Evolutionary conservation across 805 yeast genomes (phyloP).

Genomic region (Candida takata): DNA sequence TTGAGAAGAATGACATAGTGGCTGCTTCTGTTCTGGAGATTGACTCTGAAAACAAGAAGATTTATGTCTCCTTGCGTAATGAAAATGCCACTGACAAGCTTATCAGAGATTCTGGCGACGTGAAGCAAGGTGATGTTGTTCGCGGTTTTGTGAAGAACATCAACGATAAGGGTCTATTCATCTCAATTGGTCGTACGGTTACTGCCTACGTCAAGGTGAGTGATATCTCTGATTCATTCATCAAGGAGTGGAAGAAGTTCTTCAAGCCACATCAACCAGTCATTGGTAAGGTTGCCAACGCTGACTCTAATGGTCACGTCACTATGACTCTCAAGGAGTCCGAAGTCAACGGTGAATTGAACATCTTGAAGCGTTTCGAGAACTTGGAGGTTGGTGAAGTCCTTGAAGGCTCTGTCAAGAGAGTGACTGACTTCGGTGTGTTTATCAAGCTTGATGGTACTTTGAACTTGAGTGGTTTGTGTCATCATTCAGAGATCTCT

Average conservation of each 20-base stretch:
- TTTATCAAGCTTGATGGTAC: slow-evolving; percentile 78
- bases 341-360: slow-evolving; percentile 65
- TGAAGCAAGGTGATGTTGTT: slow-evolving; percentile 64
- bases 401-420: slow-evolving; percentile 70
- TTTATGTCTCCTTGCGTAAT: slow-evolving; percentile 59
- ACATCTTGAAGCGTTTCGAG: slow-evolving; percentile 50
- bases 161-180: slow-evolving; percentile 69
- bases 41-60: slow-evolving; percentile 36
- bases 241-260: slow-evolving; percentile 83
- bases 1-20: slow-evolving; percentile 44
- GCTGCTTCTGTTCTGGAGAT: slow-evolving; percentile 45
- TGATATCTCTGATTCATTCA: slow-evolving; percentile 72
- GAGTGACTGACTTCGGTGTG: slow-evolving; percentile 84
- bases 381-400: slow-evolving; percentile 66
- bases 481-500: slow-evolving; percentile 80
- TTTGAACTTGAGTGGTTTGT: slow-evolving; percentile 70
- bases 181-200: slow-evolving; percentile 62
- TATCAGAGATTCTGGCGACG: slow-evolving; percentile 42
- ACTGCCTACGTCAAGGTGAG: slow-evolving; percentile 76
- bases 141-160: slow-evolving; percentile 76
- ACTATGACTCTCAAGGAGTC: slow-evolving; percentile 76
- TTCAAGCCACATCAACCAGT: slow-evolving; percentile 69
- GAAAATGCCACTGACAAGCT: slow-evolving; percentile 42
- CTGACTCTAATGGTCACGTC: slow-evolving; percentile 56
- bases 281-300: slow-evolving; percentile 60